Conservation (phyloP, 805 yeast genomes). For the Candida easanensis region DNA sequence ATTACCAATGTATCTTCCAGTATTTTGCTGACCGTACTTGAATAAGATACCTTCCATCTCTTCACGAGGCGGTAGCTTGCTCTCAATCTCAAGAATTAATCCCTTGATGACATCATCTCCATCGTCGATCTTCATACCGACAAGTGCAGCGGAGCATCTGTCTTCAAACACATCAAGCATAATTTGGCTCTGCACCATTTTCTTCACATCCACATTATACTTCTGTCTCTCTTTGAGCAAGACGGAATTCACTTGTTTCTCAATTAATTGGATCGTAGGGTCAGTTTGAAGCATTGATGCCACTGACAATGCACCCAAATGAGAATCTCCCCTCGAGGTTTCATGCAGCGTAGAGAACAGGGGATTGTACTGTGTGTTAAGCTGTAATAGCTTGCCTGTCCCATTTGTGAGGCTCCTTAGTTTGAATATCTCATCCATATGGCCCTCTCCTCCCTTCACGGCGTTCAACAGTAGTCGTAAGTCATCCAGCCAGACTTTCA, state of each 20-base stretch:
- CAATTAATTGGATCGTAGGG: conserved; percentile 2
- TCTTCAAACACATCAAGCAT: conserved; percentile 11
- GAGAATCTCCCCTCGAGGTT: conserved; percentile 1
- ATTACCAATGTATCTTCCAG: conserved; percentile 6
- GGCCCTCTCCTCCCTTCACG: conserved; percentile 1
- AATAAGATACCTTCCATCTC: conserved; percentile 10
- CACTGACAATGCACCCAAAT: conserved; percentile 7
- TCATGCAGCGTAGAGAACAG: conserved; percentile 1
- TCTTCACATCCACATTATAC: conserved; percentile 4
- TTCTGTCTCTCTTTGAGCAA: conserved; percentile 7
- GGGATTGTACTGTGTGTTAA: not conserved
- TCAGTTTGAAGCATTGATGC: conserved; percentile 3
- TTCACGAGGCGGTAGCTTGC: conserved; percentile 4
- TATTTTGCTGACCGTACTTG: conserved; percentile 6
- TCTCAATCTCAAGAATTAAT: conserved; percentile 6
- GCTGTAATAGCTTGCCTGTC: not conserved
- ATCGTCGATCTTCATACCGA: conserved; percentile 2
- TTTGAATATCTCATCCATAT: not conserved
- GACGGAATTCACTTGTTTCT: conserved; percentile 6
- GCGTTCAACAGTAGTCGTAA: conserved; percentile 1
- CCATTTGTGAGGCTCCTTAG: not conserved
- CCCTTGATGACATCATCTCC: conserved; percentile 7
- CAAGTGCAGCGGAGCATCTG: conserved; percentile 1
- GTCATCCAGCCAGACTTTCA: conserved; percentile 1
- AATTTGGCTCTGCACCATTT: conserved; percentile 8